phyloP scores from a whole-genome alignment of 257 asterid genomes.

The Cinchona pubescens region DNA sequence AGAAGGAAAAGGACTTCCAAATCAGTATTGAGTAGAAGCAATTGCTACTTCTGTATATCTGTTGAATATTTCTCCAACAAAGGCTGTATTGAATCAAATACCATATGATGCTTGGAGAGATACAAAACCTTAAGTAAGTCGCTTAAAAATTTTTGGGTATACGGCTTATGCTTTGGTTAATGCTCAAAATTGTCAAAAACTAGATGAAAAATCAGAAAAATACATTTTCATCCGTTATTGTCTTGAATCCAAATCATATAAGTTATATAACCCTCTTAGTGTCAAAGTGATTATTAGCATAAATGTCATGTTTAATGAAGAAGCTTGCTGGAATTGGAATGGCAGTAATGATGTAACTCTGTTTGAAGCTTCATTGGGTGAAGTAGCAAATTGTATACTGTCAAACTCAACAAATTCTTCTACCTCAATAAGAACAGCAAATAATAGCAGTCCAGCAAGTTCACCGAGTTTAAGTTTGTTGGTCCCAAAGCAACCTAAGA shows the following conservation, averaged over 20 bases:
- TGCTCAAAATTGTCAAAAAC: background rate
- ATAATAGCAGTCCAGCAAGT: too few species aligned
- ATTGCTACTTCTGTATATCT: background rate
- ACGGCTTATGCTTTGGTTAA: background rate
- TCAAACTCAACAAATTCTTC: too few species aligned
- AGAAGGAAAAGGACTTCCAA: background rate
- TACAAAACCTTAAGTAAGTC: background rate
- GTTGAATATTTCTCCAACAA: background rate
- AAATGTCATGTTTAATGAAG: too few species aligned
- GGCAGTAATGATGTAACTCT: too few species aligned
- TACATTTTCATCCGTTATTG: slow-evolving; percentile 3
- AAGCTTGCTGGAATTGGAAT: too few species aligned
- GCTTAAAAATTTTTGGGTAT: background rate
- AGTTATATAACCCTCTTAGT: background rate
- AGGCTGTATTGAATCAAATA: background rate
- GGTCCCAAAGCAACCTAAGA: too few species aligned
- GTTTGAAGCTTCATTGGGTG: too few species aligned
- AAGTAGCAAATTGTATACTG: too few species aligned
- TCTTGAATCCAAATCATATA: slow-evolving; percentile 9
- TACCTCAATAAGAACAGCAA: too few species aligned
- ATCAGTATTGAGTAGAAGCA: background rate
- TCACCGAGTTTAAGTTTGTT: too few species aligned
- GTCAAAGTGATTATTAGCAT: too few species aligned
- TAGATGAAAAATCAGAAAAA: background rate
- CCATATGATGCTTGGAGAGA: background rate